phyloP scores from a whole-genome alignment of 2,329 filamentous ascomycete species.

The Thielaviopsis populi region DNA sequence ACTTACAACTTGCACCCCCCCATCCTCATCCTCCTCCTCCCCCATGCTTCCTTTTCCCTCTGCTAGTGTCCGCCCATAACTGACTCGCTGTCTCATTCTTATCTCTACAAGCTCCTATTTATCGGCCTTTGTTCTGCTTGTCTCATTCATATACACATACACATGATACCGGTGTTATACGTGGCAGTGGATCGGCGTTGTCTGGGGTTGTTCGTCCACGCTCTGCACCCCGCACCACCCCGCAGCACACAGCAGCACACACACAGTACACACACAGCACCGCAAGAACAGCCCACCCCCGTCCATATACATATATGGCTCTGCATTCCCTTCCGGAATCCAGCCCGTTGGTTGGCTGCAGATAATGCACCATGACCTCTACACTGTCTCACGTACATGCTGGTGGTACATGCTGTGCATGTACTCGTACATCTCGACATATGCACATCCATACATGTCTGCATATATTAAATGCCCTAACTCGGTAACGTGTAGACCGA shows the following conservation, averaged over 20 bases:
- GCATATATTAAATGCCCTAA: no score
- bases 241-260: background rate
- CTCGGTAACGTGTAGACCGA: background rate
- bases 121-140: background rate
- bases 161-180: background rate
- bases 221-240: background rate
- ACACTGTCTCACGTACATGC: background rate
- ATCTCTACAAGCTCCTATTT: background rate
- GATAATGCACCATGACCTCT: background rate
- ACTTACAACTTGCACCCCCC: background rate
- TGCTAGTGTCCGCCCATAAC: no score
- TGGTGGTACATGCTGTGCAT: background rate
- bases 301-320: background rate
- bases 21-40: no score
- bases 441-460: no score
- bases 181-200: background rate
- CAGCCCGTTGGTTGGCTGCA: background rate
- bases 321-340: background rate
- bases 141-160: background rate
- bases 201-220: background rate
- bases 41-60: no score
- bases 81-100: background rate
- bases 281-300: background rate
- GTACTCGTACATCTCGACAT: background rate
- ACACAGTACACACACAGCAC: no score